phyloP scores from a whole-genome alignment of 768 basidiomycete genomes.

The Rhizopogon vesiculosus region DNA sequence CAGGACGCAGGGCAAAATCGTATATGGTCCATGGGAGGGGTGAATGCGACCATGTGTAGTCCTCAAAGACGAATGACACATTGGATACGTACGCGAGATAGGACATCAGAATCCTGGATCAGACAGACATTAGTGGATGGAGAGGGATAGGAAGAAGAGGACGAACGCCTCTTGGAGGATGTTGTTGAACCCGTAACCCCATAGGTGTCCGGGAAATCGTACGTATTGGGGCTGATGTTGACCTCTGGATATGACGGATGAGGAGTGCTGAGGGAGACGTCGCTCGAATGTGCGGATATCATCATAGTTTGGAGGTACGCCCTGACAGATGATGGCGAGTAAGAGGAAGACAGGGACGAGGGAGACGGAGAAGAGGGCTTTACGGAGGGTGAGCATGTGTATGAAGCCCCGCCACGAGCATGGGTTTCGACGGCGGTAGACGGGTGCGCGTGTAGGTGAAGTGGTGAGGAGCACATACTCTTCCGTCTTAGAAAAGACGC shows the following conservation, averaged over 20 bases:
- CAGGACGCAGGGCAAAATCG: conserved; percentile 47
- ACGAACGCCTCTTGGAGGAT: conserved; percentile 58
- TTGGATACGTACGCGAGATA: conserved; percentile 47
- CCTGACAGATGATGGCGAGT: conserved; percentile 27
- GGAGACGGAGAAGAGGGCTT: conserved; percentile 19
- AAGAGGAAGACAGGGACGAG: conserved; percentile 19
- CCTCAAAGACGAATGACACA: conserved; percentile 58
- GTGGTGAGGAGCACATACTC: conserved; percentile 13
- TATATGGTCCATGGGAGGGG: conserved; percentile 53
- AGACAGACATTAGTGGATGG: not conserved
- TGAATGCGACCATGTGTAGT: conserved; percentile 55
- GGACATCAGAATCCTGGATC: conserved; percentile 40
- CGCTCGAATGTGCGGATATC: conserved; percentile 32
- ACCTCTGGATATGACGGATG: conserved; percentile 10
- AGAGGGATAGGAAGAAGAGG: not conserved
- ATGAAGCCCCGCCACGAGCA: conserved; percentile 8
- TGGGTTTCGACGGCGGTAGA: conserved; percentile 7
- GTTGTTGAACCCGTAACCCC: conserved; percentile 62
- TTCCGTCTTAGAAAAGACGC: conserved; percentile 1
- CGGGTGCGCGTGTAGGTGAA: not conserved
- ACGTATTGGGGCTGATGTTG: conserved; percentile 30
- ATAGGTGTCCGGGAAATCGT: conserved; percentile 49
- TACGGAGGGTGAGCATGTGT: conserved; percentile 20
- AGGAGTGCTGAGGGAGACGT: conserved; percentile 34
- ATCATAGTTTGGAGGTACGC: conserved; percentile 35